Evolutionary conservation across 805 yeast species (phyloP), one percentile per base, ranked within the genome.

Genomic region (Komagataella mondaviorum): DNA sequence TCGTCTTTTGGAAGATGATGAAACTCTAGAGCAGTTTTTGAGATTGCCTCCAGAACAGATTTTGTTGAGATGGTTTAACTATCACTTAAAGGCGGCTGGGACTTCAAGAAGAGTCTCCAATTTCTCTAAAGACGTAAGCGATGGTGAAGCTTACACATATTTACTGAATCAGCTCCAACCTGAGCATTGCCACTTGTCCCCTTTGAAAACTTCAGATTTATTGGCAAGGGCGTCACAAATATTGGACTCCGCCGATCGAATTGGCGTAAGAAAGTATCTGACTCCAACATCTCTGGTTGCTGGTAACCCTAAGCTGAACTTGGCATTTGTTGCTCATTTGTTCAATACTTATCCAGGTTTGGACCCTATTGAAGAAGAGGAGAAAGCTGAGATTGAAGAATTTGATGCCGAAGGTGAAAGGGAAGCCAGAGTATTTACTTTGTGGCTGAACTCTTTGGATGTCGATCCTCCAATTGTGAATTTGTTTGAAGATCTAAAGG

Each of bases 321-420:
- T 93, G 66, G 98, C 98, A 1, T 93, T 93, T 66, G 97, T 93
- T 53, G 99, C 99, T 46, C 95, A 93, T 65, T 73, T 93, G 64
- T 93, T 93, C 76, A 93, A 93, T 72, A 91, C 96, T 6, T 82
- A 88, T 64, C 99, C 99, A 49, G 98, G 99, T 49, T 77, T 93
- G 57, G 98, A 90, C 54, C 98, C 98, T 53, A 78, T 91, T 56
- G 95, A 88, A 63, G 98, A 90, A 69, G 75, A 72, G 53, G 97
- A 91, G 66, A 85, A 82, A 60, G 87, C 93, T 24, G 98, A 90
- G 64, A 88, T 93, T 59, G 99, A 93, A 71, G 98, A 88, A 59
- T 93, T 93, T 62, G 99, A 93, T 65, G 99, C 99, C 23, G 99
- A 93, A 71, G 99, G 99, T 56, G 99, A 93, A 71, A 86, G 99